Base-by-base conservation (phyloP, 352 stramenopile genomes). In the Sclerospora graminicola region DNA sequence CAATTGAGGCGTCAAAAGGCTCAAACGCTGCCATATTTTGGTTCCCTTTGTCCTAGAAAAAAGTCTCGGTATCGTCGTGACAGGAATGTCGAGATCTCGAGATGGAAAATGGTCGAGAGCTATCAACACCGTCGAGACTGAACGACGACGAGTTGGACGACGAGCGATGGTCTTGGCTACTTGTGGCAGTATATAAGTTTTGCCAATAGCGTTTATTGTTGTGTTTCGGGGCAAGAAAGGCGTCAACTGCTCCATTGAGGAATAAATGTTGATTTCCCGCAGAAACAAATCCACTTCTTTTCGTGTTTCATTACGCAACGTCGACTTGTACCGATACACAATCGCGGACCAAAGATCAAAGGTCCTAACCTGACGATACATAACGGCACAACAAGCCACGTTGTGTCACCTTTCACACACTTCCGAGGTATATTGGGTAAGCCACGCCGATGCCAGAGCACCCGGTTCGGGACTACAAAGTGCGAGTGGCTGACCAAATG, bases 1-100 rank as follows among this genome's bases (percentile, higher is more conserved):
- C 71, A 19, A 81, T 81, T 0, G 66, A 64, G 13, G 66, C 61
- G 35, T 81, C 66, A 58, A 81, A 84, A 23, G 79, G 66, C 54
- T 77, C 56, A 36, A 68, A 74, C 13, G 64, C 63, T 8, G 51
- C 68, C 13, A 60, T 63, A 40, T 82, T 77, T 29, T 78, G 45
- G 11, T 55, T 48, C 9, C 60, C 62, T 37, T 80, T 54, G 8
- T 59, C 45, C 26, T 53, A 60, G 10, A 6, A 3, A 6, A 6
- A 6, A 26, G 21, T 3, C 21, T 26, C 21, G 21, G 21, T 26
- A 3, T 26, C 21, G 21, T 26, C 21, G 3, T 30, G 37, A 20
- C 31, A 24, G 1, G 36, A 51, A 15, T 28, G 10, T 32, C 44
- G 36, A 16, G 41, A 47, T 8, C 42, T 31, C 21, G 21, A 26